These are phyloP conservation scores for Colletotrichum australisinense DNA, from an alignment of 2,329 filamentous ascomycete species.

Conservation along the genomic window DNA sequence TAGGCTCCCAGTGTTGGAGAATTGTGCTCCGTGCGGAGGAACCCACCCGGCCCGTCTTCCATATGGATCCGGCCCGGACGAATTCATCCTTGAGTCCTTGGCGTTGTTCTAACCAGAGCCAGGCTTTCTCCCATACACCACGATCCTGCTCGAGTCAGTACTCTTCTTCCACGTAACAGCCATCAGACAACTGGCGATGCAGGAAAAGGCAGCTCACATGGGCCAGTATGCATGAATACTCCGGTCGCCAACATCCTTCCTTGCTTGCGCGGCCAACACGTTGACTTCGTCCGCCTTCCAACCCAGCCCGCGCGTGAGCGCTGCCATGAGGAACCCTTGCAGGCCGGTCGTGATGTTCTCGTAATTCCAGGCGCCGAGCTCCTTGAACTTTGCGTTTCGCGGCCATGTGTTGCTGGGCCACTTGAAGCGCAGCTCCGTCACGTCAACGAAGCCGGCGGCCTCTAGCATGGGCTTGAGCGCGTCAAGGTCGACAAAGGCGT, in stretches of 20 bases:
- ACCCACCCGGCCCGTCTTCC: slow-evolving; percentile 10
- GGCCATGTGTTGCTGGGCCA: slow-evolving; percentile 54
- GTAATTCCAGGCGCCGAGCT: slow-evolving; percentile 47
- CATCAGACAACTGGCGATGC: background rate
- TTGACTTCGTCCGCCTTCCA: slow-evolving; percentile 47
- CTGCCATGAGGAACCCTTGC: slow-evolving; percentile 49
- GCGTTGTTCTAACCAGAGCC: background rate
- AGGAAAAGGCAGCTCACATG: slow-evolving; percentile 44
- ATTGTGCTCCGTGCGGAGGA: background rate
- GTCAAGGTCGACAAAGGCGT: slow-evolving; percentile 31
- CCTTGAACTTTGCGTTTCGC: slow-evolving; percentile 46
- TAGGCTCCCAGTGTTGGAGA: background rate
- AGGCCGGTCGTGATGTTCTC: slow-evolving; percentile 47
- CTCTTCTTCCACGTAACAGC: background rate
- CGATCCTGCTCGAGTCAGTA: slow-evolving; percentile 25
- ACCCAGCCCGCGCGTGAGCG: slow-evolving; percentile 50
- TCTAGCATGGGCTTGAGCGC: slow-evolving; percentile 36
- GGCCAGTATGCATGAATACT: slow-evolving; percentile 47
- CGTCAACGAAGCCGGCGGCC: slow-evolving; percentile 48
- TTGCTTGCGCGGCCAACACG: slow-evolving; percentile 40
- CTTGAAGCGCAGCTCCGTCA: slow-evolving; percentile 44
- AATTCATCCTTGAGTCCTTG: too few relatives aligned
- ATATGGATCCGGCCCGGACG: background rate
- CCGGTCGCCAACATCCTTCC: slow-evolving; percentile 40
- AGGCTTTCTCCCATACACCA: slow-evolving; percentile 30